Base-by-base conservation (phyloP, 306 rosid genomes). In the Argentina anserina region DNA sequence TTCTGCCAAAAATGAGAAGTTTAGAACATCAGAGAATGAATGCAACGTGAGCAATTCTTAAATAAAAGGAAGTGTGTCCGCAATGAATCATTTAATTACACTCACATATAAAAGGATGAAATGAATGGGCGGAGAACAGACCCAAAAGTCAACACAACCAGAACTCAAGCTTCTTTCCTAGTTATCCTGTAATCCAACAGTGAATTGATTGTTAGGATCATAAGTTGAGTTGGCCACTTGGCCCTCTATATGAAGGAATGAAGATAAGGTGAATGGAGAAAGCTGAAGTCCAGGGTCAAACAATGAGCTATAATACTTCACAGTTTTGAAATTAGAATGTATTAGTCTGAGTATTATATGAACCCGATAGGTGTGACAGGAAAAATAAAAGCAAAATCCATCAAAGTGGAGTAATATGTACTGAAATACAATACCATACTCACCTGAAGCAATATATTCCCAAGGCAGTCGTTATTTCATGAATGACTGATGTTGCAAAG, bases 391-490 rank as follows among this genome's bases (percentile, higher is more conserved):
- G 25, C 25, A 9, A 33, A 26, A 25, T 25, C 69, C 23, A 26
- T n/a, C 25, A 26, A 26, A 66, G 34, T 46, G 60, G n/a, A 20
- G 28, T 13, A 13, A 31, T 21, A 34, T 21, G 40, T 37, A 15
- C 66, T 66, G 5, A 50, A 18, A 63, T 28, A n/a, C 3, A 41
- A 53, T 17, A 65, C 28, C 47, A 26, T 20, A 50, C 83, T 90
- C 81, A 91, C 97, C 97, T 64, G 90, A 94, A 91, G 82, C 99
- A 91, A 76, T 76, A 90, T 63, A 91, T 94, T 80, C 99, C 99
- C 78, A 94, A 73, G 65, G 99, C 97, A 50, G 78, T 47, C 45
- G 87, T 94, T 29, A 94, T 91, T 77, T 94, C 97, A 73, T 80
- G 88, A 81, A 94, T 64, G 67, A 94, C 95, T 6, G 95, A 80